These are phyloP conservation scores for Coprinopsis cinerea DNA, from an alignment of 768 basidiomycete genomes.

Conservation along the genomic window DNA sequence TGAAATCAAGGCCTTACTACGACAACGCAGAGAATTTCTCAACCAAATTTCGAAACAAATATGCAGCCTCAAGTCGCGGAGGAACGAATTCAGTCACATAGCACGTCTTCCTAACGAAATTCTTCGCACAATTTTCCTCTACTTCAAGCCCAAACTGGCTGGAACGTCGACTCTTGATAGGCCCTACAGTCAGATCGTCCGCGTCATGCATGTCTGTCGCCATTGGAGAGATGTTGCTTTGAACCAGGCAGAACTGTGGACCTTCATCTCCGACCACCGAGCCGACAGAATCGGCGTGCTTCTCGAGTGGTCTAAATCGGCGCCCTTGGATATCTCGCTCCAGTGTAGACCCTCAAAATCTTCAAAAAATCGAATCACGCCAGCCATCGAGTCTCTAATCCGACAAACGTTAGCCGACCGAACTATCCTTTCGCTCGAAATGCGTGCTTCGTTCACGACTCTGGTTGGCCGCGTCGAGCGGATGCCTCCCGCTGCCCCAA, in stretches of 20 bases:
- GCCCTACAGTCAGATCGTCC: background rate
- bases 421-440: background rate
- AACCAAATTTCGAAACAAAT: too few species aligned
- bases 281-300: background rate
- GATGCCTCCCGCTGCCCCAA: background rate
- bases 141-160: background rate
- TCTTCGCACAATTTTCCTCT: background rate
- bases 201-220: background rate
- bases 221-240: constrained; percentile 1
- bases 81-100: background rate
- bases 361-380: too few species aligned
- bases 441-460: background rate
- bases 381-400: too few species aligned
- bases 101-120: background rate
- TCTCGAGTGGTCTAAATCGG: background rate
- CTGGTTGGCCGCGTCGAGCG: background rate
- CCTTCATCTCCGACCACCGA: background rate
- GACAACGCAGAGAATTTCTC: too few species aligned
- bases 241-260: background rate
- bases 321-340: background rate
- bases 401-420: background rate
- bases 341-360: too few species aligned
- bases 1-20: too few species aligned
- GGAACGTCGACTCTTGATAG: background rate
- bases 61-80: background rate